These are phyloP conservation scores for Darksidea phi DNA, from an alignment of 495 filamentous ascomycete species.

Conservation along the genomic window DNA sequence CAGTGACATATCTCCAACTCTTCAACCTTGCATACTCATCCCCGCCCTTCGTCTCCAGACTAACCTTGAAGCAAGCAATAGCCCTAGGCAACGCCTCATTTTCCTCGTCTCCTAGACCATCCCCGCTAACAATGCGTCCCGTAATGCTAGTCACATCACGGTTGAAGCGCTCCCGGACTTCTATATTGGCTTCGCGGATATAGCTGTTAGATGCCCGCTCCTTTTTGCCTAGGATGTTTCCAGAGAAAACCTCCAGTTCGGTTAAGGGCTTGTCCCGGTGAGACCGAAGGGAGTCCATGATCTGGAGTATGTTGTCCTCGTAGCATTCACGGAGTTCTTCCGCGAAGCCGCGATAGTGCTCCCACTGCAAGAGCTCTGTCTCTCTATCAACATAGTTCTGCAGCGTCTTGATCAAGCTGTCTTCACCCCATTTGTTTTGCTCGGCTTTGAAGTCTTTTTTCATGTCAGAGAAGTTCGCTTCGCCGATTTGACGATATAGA, in stretches of 20 bases:
- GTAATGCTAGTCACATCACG: conserved; percentile 50
- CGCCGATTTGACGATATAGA: conserved; percentile 73
- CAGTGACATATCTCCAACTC: conserved; percentile 24
- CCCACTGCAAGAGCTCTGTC: conserved; percentile 48
- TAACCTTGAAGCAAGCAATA: conserved; percentile 50
- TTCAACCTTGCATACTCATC: neutral
- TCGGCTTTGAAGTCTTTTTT: conserved; percentile 41
- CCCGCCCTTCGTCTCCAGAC: conserved; percentile 9
- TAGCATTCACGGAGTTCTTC: conserved; percentile 50
- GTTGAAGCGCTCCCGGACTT: conserved; percentile 63
- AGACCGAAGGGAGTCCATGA: conserved; percentile 59
- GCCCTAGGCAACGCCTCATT: conserved; percentile 48
- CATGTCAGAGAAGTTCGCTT: conserved; percentile 58
- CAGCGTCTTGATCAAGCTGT: conserved; percentile 49
- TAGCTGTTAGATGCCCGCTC: conserved; percentile 55
- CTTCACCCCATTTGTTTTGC: conserved; percentile 5
- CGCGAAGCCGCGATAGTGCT: conserved; percentile 46
- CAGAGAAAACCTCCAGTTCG: conserved; percentile 76
- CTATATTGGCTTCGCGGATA: conserved; percentile 61
- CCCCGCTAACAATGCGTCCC: conserved; percentile 46
- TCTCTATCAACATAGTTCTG: conserved; percentile 47
- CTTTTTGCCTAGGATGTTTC: conserved; percentile 65
- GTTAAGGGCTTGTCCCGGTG: conserved; percentile 57
- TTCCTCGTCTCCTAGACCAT: conserved; percentile 38
- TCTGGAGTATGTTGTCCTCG: conserved; percentile 55